These are phyloP conservation scores for Solanum stenotomum DNA, from an alignment of 257 asterid genomes.

Conservation along the genomic window DNA sequence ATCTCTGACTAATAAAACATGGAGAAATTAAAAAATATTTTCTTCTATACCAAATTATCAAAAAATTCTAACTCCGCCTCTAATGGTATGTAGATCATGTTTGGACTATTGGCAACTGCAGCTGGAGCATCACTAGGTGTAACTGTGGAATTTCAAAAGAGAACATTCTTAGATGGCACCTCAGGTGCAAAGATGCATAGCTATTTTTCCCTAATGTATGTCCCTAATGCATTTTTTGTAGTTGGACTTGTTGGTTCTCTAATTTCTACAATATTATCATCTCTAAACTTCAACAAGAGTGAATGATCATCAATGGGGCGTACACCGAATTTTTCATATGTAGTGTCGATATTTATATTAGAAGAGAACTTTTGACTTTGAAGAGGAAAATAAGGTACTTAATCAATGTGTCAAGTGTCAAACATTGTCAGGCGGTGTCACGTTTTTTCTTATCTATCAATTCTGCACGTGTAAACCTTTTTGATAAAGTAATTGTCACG, in stretches of 20 bases:
- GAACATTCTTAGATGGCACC: not conserved
- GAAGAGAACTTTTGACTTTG: not conserved
- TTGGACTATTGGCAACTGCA: not conserved
- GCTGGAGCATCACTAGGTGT: constrained; percentile 4
- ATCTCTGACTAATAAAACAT: not conserved
- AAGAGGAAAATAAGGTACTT: not conserved
- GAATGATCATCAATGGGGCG: not conserved
- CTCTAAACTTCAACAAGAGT: not conserved
- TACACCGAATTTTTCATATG: not conserved
- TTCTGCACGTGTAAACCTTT: not conserved
- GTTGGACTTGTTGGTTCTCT: not conserved
- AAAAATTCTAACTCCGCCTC: not conserved
- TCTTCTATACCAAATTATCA: not conserved
- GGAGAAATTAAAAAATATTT: not conserved
- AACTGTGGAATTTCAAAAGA: not conserved
- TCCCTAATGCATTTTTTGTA: not conserved
- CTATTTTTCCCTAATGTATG: not conserved
- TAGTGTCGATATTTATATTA: not conserved
- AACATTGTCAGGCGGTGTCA: not conserved
- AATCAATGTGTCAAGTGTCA: not conserved
- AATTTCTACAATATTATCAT: not conserved
- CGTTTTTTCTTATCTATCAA: not conserved
- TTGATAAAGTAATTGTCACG: not conserved
- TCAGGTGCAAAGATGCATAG: not conserved
- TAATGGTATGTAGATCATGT: not conserved